These are phyloP conservation scores for Cryptococcus sp. DNA, from an alignment of 1,284 basidiomycete species.

Conservation along the genomic window DNA sequence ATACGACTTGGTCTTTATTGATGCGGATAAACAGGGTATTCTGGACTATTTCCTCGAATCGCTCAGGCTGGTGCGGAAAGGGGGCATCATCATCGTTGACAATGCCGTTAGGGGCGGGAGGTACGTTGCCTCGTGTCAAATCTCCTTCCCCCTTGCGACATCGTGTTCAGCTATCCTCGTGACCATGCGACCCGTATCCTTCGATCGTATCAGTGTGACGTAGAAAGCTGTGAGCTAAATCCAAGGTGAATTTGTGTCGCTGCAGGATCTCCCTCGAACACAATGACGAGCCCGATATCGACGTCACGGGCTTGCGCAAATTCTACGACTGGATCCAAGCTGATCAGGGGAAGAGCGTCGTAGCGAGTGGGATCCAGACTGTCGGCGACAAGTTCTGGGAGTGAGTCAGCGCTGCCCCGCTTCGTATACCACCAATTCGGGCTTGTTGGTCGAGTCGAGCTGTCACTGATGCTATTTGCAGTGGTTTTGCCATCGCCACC, in stretches of 20 bases:
- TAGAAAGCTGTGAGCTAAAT: neutral
- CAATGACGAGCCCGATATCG: slow-evolving; percentile 21
- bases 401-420: slow-evolving; percentile 32
- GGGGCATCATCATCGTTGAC: slow-evolving; percentile 43
- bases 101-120: slow-evolving; percentile 41
- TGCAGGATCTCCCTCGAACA: slow-evolving; percentile 24
- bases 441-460: neutral
- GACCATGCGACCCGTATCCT: too few species aligned
- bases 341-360: slow-evolving; percentile 44
- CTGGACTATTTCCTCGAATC: slow-evolving; percentile 40
- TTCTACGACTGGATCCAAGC: slow-evolving; percentile 47
- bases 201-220: too few species aligned
- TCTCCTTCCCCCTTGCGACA: too few species aligned
- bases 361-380: slow-evolving; percentile 42
- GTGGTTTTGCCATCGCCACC: neutral
- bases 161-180: too few species aligned
- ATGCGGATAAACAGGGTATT: slow-evolving; percentile 44
- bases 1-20: slow-evolving; percentile 49
- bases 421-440: neutral
- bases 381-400: slow-evolving; percentile 49
- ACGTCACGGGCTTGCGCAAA: slow-evolving; percentile 37
- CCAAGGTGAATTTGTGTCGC: too few species aligned
- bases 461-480: neutral
- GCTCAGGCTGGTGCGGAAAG: slow-evolving; percentile 37
- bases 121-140: slow-evolving; percentile 24